Base-by-base conservation (phyloP, 208 protist genomes). In the Endotrypanum monterogeii region DNA sequence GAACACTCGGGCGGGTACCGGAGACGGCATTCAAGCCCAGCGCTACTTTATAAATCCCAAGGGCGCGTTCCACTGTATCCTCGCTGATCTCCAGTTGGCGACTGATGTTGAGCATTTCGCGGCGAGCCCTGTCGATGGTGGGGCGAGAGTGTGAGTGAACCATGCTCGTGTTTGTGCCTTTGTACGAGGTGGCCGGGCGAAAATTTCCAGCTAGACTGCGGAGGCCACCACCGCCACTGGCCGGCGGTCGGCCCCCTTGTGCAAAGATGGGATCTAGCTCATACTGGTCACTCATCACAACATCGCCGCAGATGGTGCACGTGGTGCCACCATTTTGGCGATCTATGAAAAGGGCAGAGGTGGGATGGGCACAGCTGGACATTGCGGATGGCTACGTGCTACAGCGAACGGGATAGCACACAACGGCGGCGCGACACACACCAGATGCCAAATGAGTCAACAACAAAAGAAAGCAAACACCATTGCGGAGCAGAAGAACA, bases 251-350 rank as follows among this genome's bases (percentile, higher is more conserved):
- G 46, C 39, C 66, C 35, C 48, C 81, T 82, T 56, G 84, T 1
- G 79, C 78, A 71, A 97, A 96, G 28, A 89, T 70, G 18, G 90
- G 89, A 73, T 97, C 90, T 11, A 97, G 70, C 71, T 97, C 90
- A 68, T 91, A 90, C 77, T 95, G 88, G 20, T 87, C 78, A 41
- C 92, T 75, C 52, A 82, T 73, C 46, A 97, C 77, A 60, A 94
- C 76, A 63, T 93, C 89, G 44, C 86, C 88, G 82, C 93, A 97
- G 28, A 97, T 63, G 37, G 93, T 94, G 80, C 93, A 97, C 67
- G 84, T 84, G 20, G 89, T 89, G 30, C 79, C 84, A 35, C 90
- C 84, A 28, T 76, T 66, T 54, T 83, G 82, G 58, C 84, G 83
- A 74, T 94, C 92, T 12, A 83, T 73, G 62, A 87, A 90, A 35